Percentiles rank a stretch among this genome's conserved stretches.
phyloP scores from a whole-genome alignment of 2,329 filamentous ascomycete genomes.

The Magnaporthiopsis incrustans region DNA sequence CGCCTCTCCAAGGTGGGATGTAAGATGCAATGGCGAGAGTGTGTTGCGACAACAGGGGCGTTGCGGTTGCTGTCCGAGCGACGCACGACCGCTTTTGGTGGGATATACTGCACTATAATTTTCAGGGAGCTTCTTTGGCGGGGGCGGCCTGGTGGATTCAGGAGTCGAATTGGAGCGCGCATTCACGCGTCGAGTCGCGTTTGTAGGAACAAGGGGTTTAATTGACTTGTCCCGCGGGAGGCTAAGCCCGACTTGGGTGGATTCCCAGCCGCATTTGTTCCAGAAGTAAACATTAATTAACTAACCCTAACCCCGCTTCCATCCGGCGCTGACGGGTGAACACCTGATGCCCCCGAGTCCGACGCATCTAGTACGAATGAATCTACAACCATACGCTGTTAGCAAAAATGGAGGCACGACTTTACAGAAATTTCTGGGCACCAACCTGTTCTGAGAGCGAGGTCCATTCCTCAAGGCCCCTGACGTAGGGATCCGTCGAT shows the following conservation, averaged over 20 bases:
- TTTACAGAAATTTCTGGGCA: not conserved
- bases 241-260: not conserved
- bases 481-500: slow-evolving; percentile 60
- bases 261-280: not conserved
- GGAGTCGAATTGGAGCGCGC: not conserved
- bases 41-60: not conserved
- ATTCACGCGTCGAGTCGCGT: slow-evolving; percentile 16
- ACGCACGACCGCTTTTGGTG: not conserved
- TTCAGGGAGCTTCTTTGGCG: not conserved
- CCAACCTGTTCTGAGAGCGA: slow-evolving; percentile 48
- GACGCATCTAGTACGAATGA: slow-evolving; percentile 4
- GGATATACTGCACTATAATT: not conserved
- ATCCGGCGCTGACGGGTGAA: not conserved
- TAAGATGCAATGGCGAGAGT: not conserved
- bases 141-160: not conserved
- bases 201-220: slow-evolving; percentile 8
- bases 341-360: not conserved
- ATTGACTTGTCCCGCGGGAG: slow-evolving; percentile 6
- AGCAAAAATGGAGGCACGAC: not conserved
- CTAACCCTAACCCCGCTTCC: not conserved
- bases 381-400: not conserved
- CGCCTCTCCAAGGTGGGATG: not conserved
- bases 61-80: not conserved
- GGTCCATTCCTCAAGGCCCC: slow-evolving; percentile 75
- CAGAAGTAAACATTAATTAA: not conserved